Base-by-base conservation (phyloP, 805 yeast species). In the Candida cerambycidarum region DNA sequence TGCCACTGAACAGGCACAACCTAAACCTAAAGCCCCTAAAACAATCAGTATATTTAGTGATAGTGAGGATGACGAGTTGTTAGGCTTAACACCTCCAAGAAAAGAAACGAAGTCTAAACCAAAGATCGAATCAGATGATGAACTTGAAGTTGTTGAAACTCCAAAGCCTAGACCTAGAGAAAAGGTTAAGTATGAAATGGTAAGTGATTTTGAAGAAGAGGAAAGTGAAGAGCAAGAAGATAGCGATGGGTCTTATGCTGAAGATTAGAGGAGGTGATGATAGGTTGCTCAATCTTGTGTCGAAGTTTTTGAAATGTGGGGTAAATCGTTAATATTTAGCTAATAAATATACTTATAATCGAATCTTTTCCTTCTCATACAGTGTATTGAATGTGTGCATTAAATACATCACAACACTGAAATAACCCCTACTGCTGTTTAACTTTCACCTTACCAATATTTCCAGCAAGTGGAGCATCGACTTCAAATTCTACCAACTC, bases 21-120 rank as follows among this genome's bases (percentile, higher is more conserved):
- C 49, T 12, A 42, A 46, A 21, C 31, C 43, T 3, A n/a, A n/a
- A n/a, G n/a, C n/a, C n/a, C n/a, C n/a, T n/a, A n/a, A n/a, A n/a
- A n/a, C n/a, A n/a, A 40, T 49, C 5, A 46, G 51, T 43, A 27
- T 44, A 1, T 58, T 65, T 47, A 58, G 61, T 47, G 69, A 65
- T 43, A 61, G 65, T 44, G 69, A 64, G 5, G 71, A 65, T 38
- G 71, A 65, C 27, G 67, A 58, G 33, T 47, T 63, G 19, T 45
- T 63, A 3, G 56, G 56, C 10, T 11, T 45, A 15, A 16, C 39
- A 17, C 34, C 34, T 4, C 45, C 25, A 24, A 36, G 31, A 28
- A 31, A 5, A 32, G 43, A 16, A 21, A 33, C 40, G 50, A 2
- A 42, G 37, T 27, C 32, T 39, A 10, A 12, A 11, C 29, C 29